phyloP scores from a whole-genome alignment of 1,139 yeast genomes.

The Ashbya aceris region DNA sequence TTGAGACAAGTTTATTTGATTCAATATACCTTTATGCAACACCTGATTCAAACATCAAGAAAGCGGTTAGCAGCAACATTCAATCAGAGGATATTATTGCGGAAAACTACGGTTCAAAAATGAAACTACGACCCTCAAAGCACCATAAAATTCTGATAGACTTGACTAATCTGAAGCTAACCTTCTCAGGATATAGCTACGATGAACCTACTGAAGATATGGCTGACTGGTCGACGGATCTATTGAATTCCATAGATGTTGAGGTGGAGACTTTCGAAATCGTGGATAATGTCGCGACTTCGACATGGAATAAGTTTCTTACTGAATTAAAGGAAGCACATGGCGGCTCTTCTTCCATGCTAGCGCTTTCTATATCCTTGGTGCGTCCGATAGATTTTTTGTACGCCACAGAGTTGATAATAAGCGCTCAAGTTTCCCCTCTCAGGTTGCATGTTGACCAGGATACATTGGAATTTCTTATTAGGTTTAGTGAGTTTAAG shows the following conservation, averaged over 20 bases:
- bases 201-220: conserved; percentile 36
- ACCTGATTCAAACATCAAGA: conserved; percentile 11
- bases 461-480: conserved; percentile 78
- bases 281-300: conserved; percentile 72
- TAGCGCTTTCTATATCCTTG: conserved; percentile 44
- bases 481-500: conserved; percentile 71
- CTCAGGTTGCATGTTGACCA: conserved; percentile 82
- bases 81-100: conserved; percentile 13
- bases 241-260: conserved; percentile 39
- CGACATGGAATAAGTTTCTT: conserved; percentile 85
- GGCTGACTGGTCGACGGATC: conserved; percentile 34
- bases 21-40: conserved; percentile 23
- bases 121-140: conserved; percentile 57
- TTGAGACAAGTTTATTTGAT: conserved; percentile 20
- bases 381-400: conserved; percentile 57
- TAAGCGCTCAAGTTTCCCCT: conserved; percentile 56
- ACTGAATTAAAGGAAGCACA: conserved; percentile 58
- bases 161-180: conserved; percentile 43
- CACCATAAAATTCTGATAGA: conserved; percentile 54
- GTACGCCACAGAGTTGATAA: conserved; percentile 60
- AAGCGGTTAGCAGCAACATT: conserved; percentile 17
- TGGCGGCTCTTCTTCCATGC: conserved; percentile 48
- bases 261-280: conserved; percentile 48
- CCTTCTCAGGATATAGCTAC: conserved; percentile 38
- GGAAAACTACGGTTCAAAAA: conserved; percentile 28